Base-by-base conservation (phyloP, 2,329 filamentous ascomycete species). In the Aspergillus sp. region DNA sequence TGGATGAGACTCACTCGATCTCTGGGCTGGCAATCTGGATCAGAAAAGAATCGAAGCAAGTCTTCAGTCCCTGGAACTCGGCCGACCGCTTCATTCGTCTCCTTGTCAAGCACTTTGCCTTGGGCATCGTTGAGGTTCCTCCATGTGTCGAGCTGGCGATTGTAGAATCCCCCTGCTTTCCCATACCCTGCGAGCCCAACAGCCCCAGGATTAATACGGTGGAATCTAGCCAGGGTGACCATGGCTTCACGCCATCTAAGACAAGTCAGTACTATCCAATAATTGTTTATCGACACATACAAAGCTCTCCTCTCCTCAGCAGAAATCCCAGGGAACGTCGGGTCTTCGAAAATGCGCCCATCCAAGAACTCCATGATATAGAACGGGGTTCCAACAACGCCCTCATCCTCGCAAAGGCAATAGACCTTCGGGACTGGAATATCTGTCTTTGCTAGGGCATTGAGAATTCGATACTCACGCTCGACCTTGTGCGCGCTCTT, bases 291-390 rank as follows among this genome's bases (percentile, higher is more conserved):
- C 27, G 9, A 11, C 27, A 31, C 79, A 57, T 73, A 87, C 87
- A 97, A 89, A 68, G 85, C 84, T 31, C 79, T 85, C 58, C 93
- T 84, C 65, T 96, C 88, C 41, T 81, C 81, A 0, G 89, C 76
- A 25, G 82, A 82, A 12, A 91, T 84, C 12, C 81, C 88, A 2
- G 91, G 93, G 71, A 98, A 87, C 33, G 88, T 81, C 43, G 92
- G 89, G 75, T 98, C 91, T 69, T 93, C 90, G 70, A 98, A 91
- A 76, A 97, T 96, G 68, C 95, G 88, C 19, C 95, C 95, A 70
- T 96, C 90, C 60, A 98, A 82, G 73, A 95, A 98, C 73, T 91
- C 88, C 95, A 99, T 98, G 70, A 98, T 88, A 78, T 99, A 98
- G 76, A 98, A 99, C 6, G 92, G 85, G 7, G 93, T 98, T 55